These are phyloP conservation scores for Lantana camara DNA, from an alignment of 257 asterid species.

Conservation along the genomic window DNA sequence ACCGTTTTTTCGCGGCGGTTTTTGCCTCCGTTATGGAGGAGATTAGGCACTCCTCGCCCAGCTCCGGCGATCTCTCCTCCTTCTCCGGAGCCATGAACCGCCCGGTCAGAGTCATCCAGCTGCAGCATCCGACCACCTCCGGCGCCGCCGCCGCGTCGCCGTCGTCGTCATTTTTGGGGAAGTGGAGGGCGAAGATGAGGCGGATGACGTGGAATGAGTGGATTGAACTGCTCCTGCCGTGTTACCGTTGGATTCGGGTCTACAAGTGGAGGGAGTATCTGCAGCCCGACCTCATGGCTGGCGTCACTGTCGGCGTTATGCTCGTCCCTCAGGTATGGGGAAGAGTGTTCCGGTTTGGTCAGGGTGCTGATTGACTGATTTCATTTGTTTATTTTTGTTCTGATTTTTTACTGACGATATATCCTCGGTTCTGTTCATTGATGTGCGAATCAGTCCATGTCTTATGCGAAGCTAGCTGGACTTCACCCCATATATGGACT, in stretches of 20 bases:
- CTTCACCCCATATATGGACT: slow-evolving; percentile 97
- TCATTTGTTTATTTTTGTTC: neutral
- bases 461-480: slow-evolving; percentile 98
- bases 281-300: slow-evolving; percentile 93
- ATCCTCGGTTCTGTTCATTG: slow-evolving; percentile 22
- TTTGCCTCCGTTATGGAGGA: slow-evolving; percentile 41
- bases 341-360: neutral
- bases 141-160: slow-evolving; percentile 4
- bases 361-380: neutral
- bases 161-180: slow-evolving; percentile 33
- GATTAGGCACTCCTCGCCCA: slow-evolving; percentile 64
- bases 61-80: slow-evolving; percentile 63
- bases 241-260: slow-evolving; percentile 89
- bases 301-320: slow-evolving; percentile 96
- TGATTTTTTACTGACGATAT: slow-evolving; percentile 17
- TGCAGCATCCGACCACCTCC: slow-evolving; percentile 68
- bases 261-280: slow-evolving; percentile 82
- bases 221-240: slow-evolving; percentile 76
- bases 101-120: slow-evolving; percentile 66
- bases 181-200: slow-evolving; percentile 63
- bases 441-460: slow-evolving; percentile 77
- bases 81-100: slow-evolving; percentile 36
- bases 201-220: slow-evolving; percentile 78
- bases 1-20: slow-evolving; percentile 23
- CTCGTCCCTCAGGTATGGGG: slow-evolving; percentile 90